Evolutionary conservation across 495 filamentous ascomycete species (phyloP), one percentile per base, ranked within the genome.

Genomic region (Aspergillus incahuasiensis): DNA sequence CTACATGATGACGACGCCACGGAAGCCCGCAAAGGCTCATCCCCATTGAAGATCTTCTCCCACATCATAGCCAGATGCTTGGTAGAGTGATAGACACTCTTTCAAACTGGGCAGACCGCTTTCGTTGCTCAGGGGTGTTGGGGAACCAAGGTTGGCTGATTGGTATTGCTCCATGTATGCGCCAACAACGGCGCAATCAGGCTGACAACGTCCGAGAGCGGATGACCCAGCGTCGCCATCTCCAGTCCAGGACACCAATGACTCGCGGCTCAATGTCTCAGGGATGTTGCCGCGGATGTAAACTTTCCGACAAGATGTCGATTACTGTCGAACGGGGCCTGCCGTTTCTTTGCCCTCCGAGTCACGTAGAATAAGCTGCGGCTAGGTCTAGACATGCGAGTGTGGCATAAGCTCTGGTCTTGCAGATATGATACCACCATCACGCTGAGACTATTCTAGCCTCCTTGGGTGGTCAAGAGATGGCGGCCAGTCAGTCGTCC

Each of bases 191-290:
- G 54, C 3, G 24, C 16, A 8, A 51, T n/a, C 1, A 57, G 32
- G 13, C 22, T 28, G 12, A 51, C 47, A 20, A 52, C 19, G n/a
- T 58, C 56, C 16, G 56, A 53, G 13, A 58, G 30, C 0, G 56
- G 56, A 25, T 58, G 56, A 1, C 56, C 56, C 5, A 53, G 21
- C 20, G 56, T 58, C 16, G 49, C 42, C 49, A 58, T 53, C 35
- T 58, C 56, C 56, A 58, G 43, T 58, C 56, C 7, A 58, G 15
- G 0, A 58, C 43, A 12, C 56, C 56, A 13, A 58, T 53, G 9
- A 58, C 49, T 13, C 49, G 28, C 1, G 49, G 56, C 24, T 58
- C 56, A 6, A 48, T 58, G 43, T 46, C 43, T 22, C 54, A 43
- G 34, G 54, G 49, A 58, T 24, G 54, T 56, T 46, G 3, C 54